Evolutionary conservation across 768 basidiomycete species (phyloP), one percentile per base, ranked within the genome.

Genomic region (Podaxis sp.): DNA sequence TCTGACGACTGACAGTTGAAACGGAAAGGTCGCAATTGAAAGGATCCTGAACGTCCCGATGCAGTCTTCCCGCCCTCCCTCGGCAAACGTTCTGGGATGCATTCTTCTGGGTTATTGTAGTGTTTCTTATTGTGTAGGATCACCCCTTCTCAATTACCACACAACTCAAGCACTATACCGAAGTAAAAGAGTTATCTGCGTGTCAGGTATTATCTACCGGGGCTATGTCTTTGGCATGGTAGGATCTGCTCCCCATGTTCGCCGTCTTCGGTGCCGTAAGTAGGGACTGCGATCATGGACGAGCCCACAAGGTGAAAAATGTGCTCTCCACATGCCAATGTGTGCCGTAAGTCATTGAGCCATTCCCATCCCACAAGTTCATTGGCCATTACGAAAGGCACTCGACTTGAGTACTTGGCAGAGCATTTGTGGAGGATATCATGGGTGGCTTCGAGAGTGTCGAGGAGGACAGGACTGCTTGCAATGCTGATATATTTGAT

Each of bases 361-460:
- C 52, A 53, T n/a, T 37, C 33, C 52, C 52, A 37, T 5, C 52
- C 33, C 17, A 33, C 52, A 8, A 53, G 7, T 17, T 54, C 52
- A 27, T 37, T 54, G n/a, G 29, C 52, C n/a, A 54, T 54, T 13
- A 54, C 52, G 29, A 37, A 54, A 15, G 52, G n/a, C 11, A 15
- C 17, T 41, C 82, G 77, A 65, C 83, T 82, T 3, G 86, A 85
- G 64, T 86, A 87, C 51, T 82, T 85, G 19, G 72, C 66, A 22
- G 80, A 83, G 8, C 82, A 75, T 65, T 80, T 85, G 54, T 86
- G 84, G 37, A 87, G 80, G 1, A n/a, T n/a, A n/a, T n/a, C n/a
- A n/a, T n/a, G n/a, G n/a, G n/a, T n/a, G n/a, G 74, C 72, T 55
- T 79, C 64, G 24, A 76, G 67, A 1, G 79, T 75, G 66, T 84